Evolutionary conservation across 768 basidiomycete species (phyloP).

Genomic region (Candolleomyces efflorescens): DNA sequence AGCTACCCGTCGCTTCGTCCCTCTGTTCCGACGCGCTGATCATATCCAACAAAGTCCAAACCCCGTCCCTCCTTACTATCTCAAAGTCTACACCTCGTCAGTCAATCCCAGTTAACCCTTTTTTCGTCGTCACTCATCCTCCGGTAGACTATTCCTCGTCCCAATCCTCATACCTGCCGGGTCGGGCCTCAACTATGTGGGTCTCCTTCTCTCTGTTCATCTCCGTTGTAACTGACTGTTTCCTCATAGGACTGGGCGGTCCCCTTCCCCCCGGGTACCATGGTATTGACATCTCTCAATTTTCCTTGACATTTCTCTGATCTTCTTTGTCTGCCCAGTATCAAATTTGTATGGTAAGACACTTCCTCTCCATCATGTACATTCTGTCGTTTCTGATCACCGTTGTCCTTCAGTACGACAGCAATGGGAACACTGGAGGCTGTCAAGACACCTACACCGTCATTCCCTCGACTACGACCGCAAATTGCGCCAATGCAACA

Average conservation of each 20-base stretch:
- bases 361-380: not conserved
- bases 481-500: conserved; percentile 50
- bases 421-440: conserved; percentile 53
- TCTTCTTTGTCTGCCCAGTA: conserved; percentile 31
- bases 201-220: conserved; percentile 16
- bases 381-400: not conserved
- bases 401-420: conserved; percentile 41
- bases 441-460: conserved; percentile 58
- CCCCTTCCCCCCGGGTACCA: conserved; percentile 55
- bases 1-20: not conserved
- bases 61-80: conserved; percentile 51
- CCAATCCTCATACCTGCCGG: conserved; percentile 53
- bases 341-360: conserved; percentile 62
- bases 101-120: conserved; percentile 15
- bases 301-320: not conserved
- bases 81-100: conserved; percentile 61
- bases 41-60: conserved; percentile 40
- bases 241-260: conserved; percentile 48
- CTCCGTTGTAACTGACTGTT: not conserved
- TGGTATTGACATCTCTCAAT: conserved; percentile 23
- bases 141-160: conserved; percentile 39
- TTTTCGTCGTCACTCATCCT: not conserved
- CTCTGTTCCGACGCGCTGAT: not conserved
- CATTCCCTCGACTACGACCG: conserved; percentile 36
- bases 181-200: conserved; percentile 40